phyloP scores from a whole-genome alignment of 2,329 filamentous ascomycete genomes.

The Nothophoma quercina region DNA sequence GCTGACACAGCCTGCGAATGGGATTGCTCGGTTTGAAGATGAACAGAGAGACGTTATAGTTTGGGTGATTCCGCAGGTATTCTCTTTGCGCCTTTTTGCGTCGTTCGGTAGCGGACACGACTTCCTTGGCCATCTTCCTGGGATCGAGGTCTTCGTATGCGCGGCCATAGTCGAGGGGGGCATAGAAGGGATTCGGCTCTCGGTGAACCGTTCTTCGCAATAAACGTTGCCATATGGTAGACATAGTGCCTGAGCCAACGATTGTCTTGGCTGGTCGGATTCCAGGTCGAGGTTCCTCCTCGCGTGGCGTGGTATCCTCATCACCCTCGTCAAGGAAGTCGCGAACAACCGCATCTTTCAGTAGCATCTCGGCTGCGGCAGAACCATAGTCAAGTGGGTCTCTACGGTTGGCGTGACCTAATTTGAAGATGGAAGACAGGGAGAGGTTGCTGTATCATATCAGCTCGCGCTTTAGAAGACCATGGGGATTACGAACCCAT shows the following conservation, averaged over 20 bases:
- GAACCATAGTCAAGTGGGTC: slow-evolving; percentile 93
- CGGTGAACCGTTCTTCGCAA: slow-evolving; percentile 64
- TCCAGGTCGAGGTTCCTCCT: slow-evolving; percentile 43
- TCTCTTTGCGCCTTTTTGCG: slow-evolving; percentile 89
- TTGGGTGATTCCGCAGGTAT: slow-evolving; percentile 85
- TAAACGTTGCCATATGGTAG: slow-evolving; percentile 68
- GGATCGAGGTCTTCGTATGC: slow-evolving; percentile 83
- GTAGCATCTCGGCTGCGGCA: slow-evolving; percentile 91
- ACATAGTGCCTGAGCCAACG: slow-evolving; percentile 66
- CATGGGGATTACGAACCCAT: slow-evolving; percentile 53
- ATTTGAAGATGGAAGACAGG: slow-evolving; percentile 69
- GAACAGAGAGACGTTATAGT: slow-evolving; percentile 91
- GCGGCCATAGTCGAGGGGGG: slow-evolving; percentile 74
- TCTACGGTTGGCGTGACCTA: slow-evolving; percentile 68
- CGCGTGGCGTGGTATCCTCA: slow-evolving; percentile 40
- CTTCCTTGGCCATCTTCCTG: slow-evolving; percentile 86
- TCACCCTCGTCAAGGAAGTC: slow-evolving; percentile 86
- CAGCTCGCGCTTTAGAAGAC: slow-evolving; percentile 6
- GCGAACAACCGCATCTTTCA: slow-evolving; percentile 93
- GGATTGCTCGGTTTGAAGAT: slow-evolving; percentile 82
- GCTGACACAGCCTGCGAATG: slow-evolving; percentile 83
- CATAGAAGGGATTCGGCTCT: slow-evolving; percentile 96
- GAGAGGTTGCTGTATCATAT: slow-evolving; percentile 68
- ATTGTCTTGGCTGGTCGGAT: slow-evolving; percentile 50
- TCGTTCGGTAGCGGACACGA: slow-evolving; percentile 81